Evolutionary conservation across 2,329 filamentous ascomycete genomes (phyloP), one percentile per base, ranked within the genome.

Genomic region (Rhynchosporium graminicola): DNA sequence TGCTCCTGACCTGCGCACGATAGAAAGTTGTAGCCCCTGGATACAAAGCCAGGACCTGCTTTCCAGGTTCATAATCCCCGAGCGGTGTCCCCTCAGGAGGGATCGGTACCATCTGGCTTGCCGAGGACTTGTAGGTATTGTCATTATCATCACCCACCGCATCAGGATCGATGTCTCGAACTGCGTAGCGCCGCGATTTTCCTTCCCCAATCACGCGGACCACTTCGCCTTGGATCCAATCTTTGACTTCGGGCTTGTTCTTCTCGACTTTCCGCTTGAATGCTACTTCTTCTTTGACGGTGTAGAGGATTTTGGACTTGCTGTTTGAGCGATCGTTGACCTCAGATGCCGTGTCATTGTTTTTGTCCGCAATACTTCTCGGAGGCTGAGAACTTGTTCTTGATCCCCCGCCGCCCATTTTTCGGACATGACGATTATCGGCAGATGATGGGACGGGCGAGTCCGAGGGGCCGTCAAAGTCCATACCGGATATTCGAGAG

Each of bases 1-100:
- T 87, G 42, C 87, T 87, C 76, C 91, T 89, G 8, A 94, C 90
- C 69, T 92, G 89, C 1, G 91, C 91, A 73, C 90, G 87, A 74
- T 95, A 95, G 70, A 95, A 94, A 0, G 90, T 93, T 0, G 91
- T 93, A 0, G 91, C 94, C 69, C 92, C 87, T 0, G 91, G 91
- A 71, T 95, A 95, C 62, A 92, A 79, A 0, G 91, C 91, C 62
- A 94, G 79, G 8, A 94, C 90, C 51, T 86, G 84, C 73, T 88
- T 90, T 50, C 89, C 88, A 45, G 83, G 77, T 7, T 80, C 71
- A 68, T 83, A 86, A 42, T 89, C 84, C 62, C 89, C 83, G 46
- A 89, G 80, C 3, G 82, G 77, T 15, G 88, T 78, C 2, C 76
- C 85, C 67, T 73, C 79, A 73, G 83, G 80, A 2, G 90, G 88